These are phyloP conservation scores for Erythrophleum fordii DNA, from an alignment of 306 rosid genomes.

Conservation along the genomic window DNA sequence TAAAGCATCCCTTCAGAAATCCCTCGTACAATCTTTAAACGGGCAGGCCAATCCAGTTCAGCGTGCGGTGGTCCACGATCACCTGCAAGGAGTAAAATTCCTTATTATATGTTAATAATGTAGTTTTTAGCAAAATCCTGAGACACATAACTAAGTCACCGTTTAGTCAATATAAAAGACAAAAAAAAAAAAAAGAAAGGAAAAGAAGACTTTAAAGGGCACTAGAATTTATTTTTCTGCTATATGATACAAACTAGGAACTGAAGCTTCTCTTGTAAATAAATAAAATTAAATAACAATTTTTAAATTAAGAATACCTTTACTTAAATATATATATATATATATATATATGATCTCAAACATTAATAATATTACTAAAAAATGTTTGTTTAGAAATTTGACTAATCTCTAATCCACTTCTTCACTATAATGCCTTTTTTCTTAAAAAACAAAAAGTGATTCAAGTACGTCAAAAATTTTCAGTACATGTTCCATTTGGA, in stretches of 20 bases:
- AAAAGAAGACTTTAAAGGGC: not conserved
- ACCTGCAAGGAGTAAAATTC: constrained; percentile 47
- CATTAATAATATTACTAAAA: too few relatives aligned
- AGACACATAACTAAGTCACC: not conserved
- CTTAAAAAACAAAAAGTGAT: too few relatives aligned
- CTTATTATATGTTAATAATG: not conserved
- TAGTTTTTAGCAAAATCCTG: not conserved
- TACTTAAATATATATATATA: too few relatives aligned
- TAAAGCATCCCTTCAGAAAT: constrained; percentile 68
- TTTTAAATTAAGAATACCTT: too few relatives aligned
- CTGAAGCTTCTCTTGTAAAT: not conserved
- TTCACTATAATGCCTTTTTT: not conserved
- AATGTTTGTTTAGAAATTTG: too few relatives aligned
- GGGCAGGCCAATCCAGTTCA: constrained; percentile 69
- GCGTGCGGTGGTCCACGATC: constrained; percentile 63
- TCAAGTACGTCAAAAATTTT: too few relatives aligned
- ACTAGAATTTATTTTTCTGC: not conserved
- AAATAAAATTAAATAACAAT: too few relatives aligned
- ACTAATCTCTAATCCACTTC: not conserved
- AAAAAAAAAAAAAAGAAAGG: not conserved
- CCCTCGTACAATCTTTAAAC: constrained; percentile 70
- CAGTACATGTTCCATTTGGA: too few relatives aligned
- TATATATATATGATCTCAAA: too few relatives aligned
- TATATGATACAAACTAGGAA: not conserved
- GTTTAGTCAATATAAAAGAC: not conserved